These are phyloP conservation scores for Fusarium sororula DNA, from an alignment of 2,329 filamentous ascomycete species.

Conservation along the genomic window DNA sequence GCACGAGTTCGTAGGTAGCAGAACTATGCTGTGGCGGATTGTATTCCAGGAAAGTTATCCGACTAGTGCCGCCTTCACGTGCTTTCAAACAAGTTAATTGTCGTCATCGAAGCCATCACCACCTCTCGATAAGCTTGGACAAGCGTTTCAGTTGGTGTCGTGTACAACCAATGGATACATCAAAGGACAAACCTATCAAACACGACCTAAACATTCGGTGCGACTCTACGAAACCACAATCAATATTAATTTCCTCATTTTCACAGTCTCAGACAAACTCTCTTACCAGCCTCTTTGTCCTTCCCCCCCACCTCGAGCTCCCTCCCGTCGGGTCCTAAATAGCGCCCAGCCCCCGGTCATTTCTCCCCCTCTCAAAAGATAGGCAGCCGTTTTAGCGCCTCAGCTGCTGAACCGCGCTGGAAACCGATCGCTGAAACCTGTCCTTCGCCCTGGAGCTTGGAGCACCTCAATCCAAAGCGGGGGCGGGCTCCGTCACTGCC, in stretches of 20 bases:
- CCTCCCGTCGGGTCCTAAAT: constrained; percentile 9
- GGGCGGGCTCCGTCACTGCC: constrained; percentile 34
- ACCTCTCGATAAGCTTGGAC: constrained; percentile 2
- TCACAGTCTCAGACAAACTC: constrained; percentile 11
- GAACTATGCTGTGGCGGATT: no score
- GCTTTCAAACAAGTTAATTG: constrained; percentile 7
- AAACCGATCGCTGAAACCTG: constrained; percentile 23
- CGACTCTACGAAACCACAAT: neutral
- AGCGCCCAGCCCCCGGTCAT: constrained; percentile 8
- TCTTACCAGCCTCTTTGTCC: constrained; percentile 18
- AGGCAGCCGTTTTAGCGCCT: constrained; percentile 25
- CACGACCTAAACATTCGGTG: neutral
- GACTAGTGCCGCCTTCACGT: constrained; percentile 2
- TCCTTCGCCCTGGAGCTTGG: constrained; percentile 28
- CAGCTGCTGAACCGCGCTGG: constrained; percentile 11
- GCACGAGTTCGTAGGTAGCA: neutral
- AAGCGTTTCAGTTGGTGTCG: constrained; percentile 13
- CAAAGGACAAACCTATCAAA: neutral
- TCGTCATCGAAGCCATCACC: constrained; percentile 42
- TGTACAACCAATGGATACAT: neutral
- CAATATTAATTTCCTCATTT: neutral
- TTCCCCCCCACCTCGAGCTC: constrained; percentile 15
- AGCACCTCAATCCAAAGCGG: constrained; percentile 24
- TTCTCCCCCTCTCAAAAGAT: constrained; percentile 7
- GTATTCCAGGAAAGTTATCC: neutral